These are phyloP conservation scores for Tetragonia tetragonoides DNA, from an alignment of 148 eudicot genomes.

Conservation along the genomic window DNA sequence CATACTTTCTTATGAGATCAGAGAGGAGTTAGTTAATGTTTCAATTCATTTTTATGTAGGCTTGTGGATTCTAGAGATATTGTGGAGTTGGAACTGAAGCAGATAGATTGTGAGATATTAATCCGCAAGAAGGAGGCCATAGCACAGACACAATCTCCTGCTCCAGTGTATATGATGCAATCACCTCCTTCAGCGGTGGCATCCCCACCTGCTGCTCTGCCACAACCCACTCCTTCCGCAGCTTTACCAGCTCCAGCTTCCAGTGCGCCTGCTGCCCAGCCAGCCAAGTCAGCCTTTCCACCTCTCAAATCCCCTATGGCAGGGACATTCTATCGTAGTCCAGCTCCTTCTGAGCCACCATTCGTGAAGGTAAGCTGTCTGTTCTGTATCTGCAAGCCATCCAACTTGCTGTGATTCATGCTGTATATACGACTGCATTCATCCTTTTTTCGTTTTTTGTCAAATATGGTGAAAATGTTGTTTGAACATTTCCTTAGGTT, in stretches of 20 bases:
- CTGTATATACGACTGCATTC: background rate
- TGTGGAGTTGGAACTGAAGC: constrained; percentile 67
- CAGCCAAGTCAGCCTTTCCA: constrained; percentile 58
- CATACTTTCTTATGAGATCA: background rate
- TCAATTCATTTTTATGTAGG: constrained; percentile 32
- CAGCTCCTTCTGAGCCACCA: constrained; percentile 77
- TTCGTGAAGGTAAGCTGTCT: constrained; percentile 65
- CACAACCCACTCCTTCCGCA: constrained; percentile 28
- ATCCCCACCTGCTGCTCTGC: constrained; percentile 34
- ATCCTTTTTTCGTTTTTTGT: background rate
- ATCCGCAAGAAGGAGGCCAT: constrained; percentile 76
- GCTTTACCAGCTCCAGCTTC: constrained; percentile 42
- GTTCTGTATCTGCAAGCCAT: background rate
- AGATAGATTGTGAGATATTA: constrained; percentile 66
- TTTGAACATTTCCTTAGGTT: constrained; percentile 36
- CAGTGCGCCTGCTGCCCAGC: constrained; percentile 37
- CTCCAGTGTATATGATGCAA: constrained; percentile 49
- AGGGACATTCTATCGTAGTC: constrained; percentile 73
- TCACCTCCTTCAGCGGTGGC: constrained; percentile 38
- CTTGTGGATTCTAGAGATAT: constrained; percentile 88
- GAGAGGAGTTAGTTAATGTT: background rate
- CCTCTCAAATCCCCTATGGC: constrained; percentile 80
- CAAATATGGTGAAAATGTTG: background rate
- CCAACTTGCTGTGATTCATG: background rate
- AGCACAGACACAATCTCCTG: constrained; percentile 43